Percentiles rank a stretch among this genome's conserved stretches.
Evolutionary conservation across 2,329 filamentous ascomycete genomes (phyloP).

Genomic region (Phymatotrichopsis omnivora): DNA sequence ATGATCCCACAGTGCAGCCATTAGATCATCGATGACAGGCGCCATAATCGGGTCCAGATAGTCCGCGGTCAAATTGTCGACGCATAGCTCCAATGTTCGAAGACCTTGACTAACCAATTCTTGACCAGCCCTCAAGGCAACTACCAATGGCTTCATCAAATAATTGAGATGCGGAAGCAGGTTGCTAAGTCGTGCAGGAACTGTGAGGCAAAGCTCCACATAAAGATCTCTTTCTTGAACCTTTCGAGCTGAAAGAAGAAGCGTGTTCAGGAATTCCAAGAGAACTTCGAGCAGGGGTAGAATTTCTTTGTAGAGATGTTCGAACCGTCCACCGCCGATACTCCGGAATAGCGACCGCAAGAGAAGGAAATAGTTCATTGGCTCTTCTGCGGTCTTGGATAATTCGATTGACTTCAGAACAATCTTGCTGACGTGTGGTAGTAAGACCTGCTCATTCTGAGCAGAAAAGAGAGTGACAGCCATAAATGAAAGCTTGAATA

Average conservation of each 20-base stretch:
- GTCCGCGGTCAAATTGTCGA: slow-evolving; percentile 95
- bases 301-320: slow-evolving; percentile 97
- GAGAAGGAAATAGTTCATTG: slow-evolving; percentile 96
- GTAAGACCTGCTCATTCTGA: slow-evolving; percentile 89
- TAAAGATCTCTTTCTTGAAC: slow-evolving; percentile 88
- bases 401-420: slow-evolving; percentile 95
- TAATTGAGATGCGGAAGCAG: slow-evolving; percentile 90
- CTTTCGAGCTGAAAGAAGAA: slow-evolving; percentile 81
- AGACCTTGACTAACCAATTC: slow-evolving; percentile 92
- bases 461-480: slow-evolving; percentile 90
- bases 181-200: slow-evolving; percentile 88
- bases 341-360: slow-evolving; percentile 87
- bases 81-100: slow-evolving; percentile 86
- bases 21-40: slow-evolving; percentile 94
- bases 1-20: slow-evolving; percentile 95
- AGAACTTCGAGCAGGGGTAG: slow-evolving; percentile 94
- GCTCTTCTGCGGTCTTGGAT: slow-evolving; percentile 89
- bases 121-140: slow-evolving; percentile 79
- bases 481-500: slow-evolving; percentile 99
- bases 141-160: slow-evolving; percentile 93
- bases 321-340: slow-evolving; percentile 93
- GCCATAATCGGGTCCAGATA: slow-evolving; percentile 99
- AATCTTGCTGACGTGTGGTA: slow-evolving; percentile 94
- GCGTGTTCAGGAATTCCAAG: slow-evolving; percentile 89
- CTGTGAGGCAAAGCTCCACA: slow-evolving; percentile 91